Evolutionary conservation across 768 basidiomycete species (phyloP).

Genomic region (Scleroderma bovista): DNA sequence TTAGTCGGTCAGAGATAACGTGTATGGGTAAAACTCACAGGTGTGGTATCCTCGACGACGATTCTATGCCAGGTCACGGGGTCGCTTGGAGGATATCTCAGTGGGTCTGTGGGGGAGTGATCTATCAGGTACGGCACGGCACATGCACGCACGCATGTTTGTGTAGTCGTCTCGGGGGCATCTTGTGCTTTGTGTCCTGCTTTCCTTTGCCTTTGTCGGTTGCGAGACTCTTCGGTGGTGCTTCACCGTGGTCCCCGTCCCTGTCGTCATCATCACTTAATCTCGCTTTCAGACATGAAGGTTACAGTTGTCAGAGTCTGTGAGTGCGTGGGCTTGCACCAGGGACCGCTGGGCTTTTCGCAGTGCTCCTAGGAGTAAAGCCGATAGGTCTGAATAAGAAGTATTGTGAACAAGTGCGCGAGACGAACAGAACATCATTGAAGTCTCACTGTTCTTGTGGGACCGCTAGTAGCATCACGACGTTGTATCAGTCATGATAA

Average conservation of each 20-base stretch:
- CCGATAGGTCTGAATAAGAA: constrained; percentile 43
- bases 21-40: constrained; percentile 39
- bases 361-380: constrained; percentile 58
- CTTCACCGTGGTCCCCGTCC: no score
- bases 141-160: constrained; percentile 78
- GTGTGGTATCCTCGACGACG: constrained; percentile 61
- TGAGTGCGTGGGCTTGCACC: constrained; percentile 34
- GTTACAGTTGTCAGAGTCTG: constrained; percentile 37
- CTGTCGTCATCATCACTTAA: constrained; percentile 9
- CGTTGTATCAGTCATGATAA: neutral
- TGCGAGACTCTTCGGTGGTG: neutral
- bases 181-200: constrained; percentile 41
- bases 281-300: constrained; percentile 15
- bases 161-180: constrained; percentile 54
- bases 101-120: constrained; percentile 48
- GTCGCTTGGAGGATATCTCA: constrained; percentile 80
- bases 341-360: constrained; percentile 60
- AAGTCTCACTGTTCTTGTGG: constrained; percentile 22
- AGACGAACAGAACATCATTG: no score
- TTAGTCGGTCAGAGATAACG: neutral
- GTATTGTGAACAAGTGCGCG: constrained; percentile 4
- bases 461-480: constrained; percentile 14
- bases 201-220: constrained; percentile 32
- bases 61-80: constrained; percentile 67
- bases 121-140: no score